A percentile compares a stretch with the other conserved stretches of the same genome.
Evolutionary conservation across 1,284 basidiomycete genomes (phyloP).

Genomic region (Anthracocystis walkeri): DNA sequence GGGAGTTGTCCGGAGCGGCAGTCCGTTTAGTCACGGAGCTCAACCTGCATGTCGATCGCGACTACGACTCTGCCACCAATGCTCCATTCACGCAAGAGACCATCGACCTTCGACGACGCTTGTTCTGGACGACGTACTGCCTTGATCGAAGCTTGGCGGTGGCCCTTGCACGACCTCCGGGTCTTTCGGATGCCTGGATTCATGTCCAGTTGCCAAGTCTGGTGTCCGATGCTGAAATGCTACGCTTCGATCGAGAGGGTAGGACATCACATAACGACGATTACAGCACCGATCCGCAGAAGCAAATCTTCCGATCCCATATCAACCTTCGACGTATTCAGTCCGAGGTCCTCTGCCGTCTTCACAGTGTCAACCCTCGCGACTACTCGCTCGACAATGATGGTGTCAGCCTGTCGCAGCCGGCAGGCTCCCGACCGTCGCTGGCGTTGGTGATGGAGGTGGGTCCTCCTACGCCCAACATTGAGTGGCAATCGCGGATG

Average conservation of each 20-base stretch:
- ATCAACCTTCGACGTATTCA: constrained; percentile 45
- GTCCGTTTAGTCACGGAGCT: constrained; percentile 50
- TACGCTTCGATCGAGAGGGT: constrained; percentile 18
- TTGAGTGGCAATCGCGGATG: constrained; percentile 51
- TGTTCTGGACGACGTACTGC: constrained; percentile 55
- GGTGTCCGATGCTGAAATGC: constrained; percentile 26
- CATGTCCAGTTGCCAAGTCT: constrained; percentile 45
- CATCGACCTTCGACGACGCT: constrained; percentile 37
- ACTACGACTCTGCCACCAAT: constrained; percentile 39
- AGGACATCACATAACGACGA: neutral
- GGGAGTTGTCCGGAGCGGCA: constrained; percentile 47
- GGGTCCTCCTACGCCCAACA: constrained; percentile 44
- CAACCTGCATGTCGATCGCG: constrained; percentile 46
- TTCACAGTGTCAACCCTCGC: constrained; percentile 51
- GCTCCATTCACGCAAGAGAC: constrained; percentile 22
- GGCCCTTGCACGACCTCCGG: constrained; percentile 42
- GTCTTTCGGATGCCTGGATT: constrained; percentile 51
- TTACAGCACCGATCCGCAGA: constrained; percentile 17
- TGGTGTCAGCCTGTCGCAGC: constrained; percentile 31
- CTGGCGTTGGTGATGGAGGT: constrained; percentile 50
- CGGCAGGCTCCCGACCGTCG: constrained; percentile 16
- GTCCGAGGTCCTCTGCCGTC: constrained; percentile 47
- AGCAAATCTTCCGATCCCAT: constrained; percentile 43
- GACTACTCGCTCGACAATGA: constrained; percentile 51
- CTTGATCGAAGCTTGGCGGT: constrained; percentile 44